phyloP scores from a whole-genome alignment of 2,329 filamentous ascomycete genomes.

The Fusarium xyrophilum region DNA sequence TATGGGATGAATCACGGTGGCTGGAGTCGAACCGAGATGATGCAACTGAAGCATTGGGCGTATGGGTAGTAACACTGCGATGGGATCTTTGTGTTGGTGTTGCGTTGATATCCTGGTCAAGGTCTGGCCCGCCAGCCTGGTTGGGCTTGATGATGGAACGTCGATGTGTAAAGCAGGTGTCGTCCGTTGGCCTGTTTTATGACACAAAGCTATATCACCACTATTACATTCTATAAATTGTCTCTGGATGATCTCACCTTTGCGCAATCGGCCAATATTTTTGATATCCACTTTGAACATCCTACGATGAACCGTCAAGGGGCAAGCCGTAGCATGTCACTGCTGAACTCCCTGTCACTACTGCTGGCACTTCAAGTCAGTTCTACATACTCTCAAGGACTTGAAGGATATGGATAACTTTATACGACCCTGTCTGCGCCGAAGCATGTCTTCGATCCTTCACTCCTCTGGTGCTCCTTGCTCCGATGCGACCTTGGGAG shows the following conservation, averaged over 20 bases:
- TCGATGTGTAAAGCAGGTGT: constrained; percentile 9
- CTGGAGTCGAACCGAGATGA: neutral
- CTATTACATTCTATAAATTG: neutral
- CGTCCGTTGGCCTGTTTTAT: neutral
- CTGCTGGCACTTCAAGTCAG: neutral
- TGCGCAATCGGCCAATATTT: neutral
- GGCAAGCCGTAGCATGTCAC: neutral
- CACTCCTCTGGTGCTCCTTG: neutral
- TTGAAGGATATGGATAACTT: neutral
- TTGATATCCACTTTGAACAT: neutral
- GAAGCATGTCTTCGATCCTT: constrained; percentile 15
- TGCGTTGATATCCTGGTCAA: neutral
- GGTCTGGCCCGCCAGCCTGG: neutral
- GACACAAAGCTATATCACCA: neutral
- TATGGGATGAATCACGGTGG: neutral
- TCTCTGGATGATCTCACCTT: neutral
- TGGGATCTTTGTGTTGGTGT: neutral
- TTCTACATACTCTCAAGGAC: neutral
- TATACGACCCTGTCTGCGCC: constrained; percentile 6
- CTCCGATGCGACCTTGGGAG: constrained; percentile 4
- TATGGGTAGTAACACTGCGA: neutral
- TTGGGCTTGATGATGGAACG: neutral
- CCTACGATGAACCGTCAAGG: neutral
- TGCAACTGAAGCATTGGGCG: neutral
- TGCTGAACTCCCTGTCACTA: neutral